Percentiles rank a stretch among this genome's conserved stretches.
These are phyloP conservation scores for Emmonsiellopsis sp. DNA, from an alignment of 2,329 filamentous ascomycete species.

Conservation along the genomic window DNA sequence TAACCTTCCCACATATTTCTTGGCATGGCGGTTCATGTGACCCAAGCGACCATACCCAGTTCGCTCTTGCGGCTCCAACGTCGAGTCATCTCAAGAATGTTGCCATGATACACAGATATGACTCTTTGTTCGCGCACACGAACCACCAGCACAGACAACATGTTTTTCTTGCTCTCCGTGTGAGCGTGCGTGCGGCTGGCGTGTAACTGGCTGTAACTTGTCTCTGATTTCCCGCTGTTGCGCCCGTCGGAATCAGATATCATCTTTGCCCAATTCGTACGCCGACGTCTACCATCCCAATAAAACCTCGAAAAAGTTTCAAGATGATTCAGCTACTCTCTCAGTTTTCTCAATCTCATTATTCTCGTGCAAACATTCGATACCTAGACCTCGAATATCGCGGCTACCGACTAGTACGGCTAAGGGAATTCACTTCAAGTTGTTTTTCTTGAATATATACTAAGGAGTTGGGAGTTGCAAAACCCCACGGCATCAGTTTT, in stretches of 20 bases:
- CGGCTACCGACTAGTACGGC: neutral
- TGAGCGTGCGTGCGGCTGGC: neutral
- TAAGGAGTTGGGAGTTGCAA: neutral
- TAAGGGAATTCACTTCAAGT: neutral
- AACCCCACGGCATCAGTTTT: neutral
- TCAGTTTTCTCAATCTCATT: slow-evolving; percentile 7
- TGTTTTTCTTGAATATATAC: too few relatives aligned
- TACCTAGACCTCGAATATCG: slow-evolving; percentile 1
- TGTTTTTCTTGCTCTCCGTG: neutral
- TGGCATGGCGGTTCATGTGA: neutral
- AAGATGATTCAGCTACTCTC: slow-evolving; percentile 16
- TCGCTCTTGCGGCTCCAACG: neutral
- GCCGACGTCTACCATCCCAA: neutral
- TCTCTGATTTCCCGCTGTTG: neutral
- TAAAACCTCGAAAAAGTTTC: neutral
- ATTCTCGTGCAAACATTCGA: slow-evolving; percentile 8
- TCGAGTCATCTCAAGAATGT: neutral
- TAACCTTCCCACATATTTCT: neutral
- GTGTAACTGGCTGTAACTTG: neutral
- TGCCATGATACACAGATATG: neutral
- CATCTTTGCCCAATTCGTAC: neutral
- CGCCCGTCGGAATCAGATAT: neutral
- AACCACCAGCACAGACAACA: neutral
- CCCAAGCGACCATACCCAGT: neutral
- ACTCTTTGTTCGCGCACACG: neutral